phyloP scores from a whole-genome alignment of 371 early-diverging fungal species.

The Apophysomyces trapeziformis region DNA sequence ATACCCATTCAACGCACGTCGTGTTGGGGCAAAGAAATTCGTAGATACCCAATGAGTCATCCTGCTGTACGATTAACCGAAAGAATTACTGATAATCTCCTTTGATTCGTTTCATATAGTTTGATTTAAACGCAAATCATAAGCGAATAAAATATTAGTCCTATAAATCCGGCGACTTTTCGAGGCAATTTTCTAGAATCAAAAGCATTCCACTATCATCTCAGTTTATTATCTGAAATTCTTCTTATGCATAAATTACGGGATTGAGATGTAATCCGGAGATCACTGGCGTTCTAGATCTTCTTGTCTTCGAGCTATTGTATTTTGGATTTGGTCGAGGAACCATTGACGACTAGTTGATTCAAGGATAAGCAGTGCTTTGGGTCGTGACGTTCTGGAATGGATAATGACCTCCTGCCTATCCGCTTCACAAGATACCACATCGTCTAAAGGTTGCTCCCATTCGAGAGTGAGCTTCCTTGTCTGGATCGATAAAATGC shows the following conservation, averaged over 20 bases:
- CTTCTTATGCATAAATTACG: not conserved
- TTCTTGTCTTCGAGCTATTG: constrained; percentile 9
- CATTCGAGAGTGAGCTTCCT: constrained; percentile 65
- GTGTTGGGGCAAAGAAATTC: too few species aligned
- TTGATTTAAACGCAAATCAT: too few species aligned
- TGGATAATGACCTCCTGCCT: constrained; percentile 22
- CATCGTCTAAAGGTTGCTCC: constrained; percentile 37
- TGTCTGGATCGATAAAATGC: constrained; percentile 63
- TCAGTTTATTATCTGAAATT: too few species aligned
- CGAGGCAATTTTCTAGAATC: too few species aligned
- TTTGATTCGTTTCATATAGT: too few species aligned
- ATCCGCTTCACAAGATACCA: constrained; percentile 15
- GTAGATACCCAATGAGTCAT: too few species aligned
- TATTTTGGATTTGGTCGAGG: constrained; percentile 10
- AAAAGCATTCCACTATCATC: too few species aligned
- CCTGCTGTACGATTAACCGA: too few species aligned
- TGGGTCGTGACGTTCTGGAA: constrained; percentile 6
- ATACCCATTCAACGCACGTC: too few species aligned
- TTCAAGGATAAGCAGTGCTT: constrained; percentile 3
- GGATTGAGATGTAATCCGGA: not conserved
- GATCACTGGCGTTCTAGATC: constrained; percentile 18
- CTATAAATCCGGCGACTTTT: too few species aligned
- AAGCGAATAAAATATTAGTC: too few species aligned
- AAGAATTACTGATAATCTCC: too few species aligned
- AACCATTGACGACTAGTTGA: constrained; percentile 13